A percentile compares a stretch with the other conserved stretches of the same genome.
Evolutionary conservation across 495 filamentous ascomycete genomes (phyloP).

Genomic region (Neurospora sp.): DNA sequence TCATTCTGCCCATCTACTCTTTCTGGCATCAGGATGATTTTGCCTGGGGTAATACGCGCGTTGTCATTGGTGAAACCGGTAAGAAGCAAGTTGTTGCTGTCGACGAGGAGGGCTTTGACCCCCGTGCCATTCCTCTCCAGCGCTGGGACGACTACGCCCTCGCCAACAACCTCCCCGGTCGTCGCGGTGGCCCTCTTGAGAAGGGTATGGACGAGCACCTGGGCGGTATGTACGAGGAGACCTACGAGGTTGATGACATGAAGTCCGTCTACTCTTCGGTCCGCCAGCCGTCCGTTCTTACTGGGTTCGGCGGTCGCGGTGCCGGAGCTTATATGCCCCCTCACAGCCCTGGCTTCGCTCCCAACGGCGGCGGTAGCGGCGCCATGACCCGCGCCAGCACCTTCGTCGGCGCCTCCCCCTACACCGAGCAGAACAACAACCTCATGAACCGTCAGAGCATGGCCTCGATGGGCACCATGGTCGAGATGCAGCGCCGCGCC

Average conservation of each 20-base stretch:
- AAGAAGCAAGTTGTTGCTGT: constrained; percentile 79
- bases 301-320: constrained; percentile 64
- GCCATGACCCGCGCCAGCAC: constrained; percentile 33
- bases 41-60: constrained; percentile 93
- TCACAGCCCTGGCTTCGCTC: constrained; percentile 52
- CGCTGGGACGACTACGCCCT: constrained; percentile 96
- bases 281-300: constrained; percentile 85
- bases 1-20: constrained; percentile 86
- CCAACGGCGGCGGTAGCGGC: constrained; percentile 36
- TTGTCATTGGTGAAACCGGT: constrained; percentile 90
- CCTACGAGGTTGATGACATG: constrained; percentile 95
- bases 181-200: constrained; percentile 63
- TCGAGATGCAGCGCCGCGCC: constrained; percentile 28
- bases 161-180: constrained; percentile 81
- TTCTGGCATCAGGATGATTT: constrained; percentile 99
- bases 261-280: constrained; percentile 92
- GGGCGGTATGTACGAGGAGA: constrained; percentile 51
- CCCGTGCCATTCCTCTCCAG: constrained; percentile 84
- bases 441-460: constrained; percentile 38
- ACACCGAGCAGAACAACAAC: constrained; percentile 24
- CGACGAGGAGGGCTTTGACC: constrained; percentile 81
- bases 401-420: constrained; percentile 23
- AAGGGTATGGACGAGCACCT: constrained; percentile 40
- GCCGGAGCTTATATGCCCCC: constrained; percentile 61
- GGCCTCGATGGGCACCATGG: constrained; percentile 39